Percentiles rank a stretch among this genome's conserved stretches.
phyloP scores from a whole-genome alignment of 2,329 filamentous ascomycete genomes.

The Diaporthe sp. region DNA sequence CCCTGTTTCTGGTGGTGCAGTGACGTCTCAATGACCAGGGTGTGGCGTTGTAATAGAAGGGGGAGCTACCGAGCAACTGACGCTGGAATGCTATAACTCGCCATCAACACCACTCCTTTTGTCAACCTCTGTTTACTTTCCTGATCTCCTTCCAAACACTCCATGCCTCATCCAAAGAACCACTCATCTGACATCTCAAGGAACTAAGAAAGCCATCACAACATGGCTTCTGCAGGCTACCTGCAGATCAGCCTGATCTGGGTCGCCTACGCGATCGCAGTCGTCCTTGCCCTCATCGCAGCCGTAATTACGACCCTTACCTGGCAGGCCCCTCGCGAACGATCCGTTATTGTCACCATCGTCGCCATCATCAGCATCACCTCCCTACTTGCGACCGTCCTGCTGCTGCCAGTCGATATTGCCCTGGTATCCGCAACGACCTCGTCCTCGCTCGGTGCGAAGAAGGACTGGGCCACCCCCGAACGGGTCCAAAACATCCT shows the following conservation, averaged over 20 bases:
- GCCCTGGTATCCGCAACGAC: constrained; percentile 93
- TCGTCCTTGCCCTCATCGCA: constrained; percentile 81
- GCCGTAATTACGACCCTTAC: constrained; percentile 89
- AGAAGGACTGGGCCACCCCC: constrained; percentile 96
- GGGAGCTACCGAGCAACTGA: constrained; percentile 23
- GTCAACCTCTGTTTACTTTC: background rate
- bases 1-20: constrained; percentile 34
- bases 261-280: constrained; percentile 89
- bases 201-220: constrained; percentile 22
- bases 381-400: constrained; percentile 88
- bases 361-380: constrained; percentile 91
- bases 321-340: constrained; percentile 91
- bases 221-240: constrained; percentile 62
- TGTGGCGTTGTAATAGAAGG: background rate
- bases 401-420: constrained; percentile 95
- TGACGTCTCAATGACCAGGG: constrained; percentile 32
- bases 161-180: background rate
- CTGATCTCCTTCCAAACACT: background rate
- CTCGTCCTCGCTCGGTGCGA: constrained; percentile 79
- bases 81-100: constrained; percentile 20
- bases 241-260: constrained; percentile 94
- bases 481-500: constrained; percentile 83
- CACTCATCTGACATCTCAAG: background rate
- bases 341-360: constrained; percentile 83
- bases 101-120: background rate